These are phyloP conservation scores for Colletotrichum navitas DNA, from an alignment of 2,329 filamentous ascomycete genomes.

Conservation along the genomic window DNA sequence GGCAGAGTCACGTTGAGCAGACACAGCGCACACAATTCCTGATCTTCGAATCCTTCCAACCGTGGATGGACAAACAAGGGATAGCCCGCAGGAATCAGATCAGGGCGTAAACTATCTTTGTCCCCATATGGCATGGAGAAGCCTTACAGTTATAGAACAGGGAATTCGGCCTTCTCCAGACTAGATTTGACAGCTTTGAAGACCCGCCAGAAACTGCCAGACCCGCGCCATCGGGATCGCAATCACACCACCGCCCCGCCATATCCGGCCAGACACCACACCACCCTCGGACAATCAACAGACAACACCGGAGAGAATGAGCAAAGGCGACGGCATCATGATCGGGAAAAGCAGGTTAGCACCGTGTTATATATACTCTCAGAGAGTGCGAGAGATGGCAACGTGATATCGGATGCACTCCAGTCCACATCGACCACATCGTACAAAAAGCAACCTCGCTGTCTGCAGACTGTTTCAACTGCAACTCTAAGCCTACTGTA, in stretches of 20 bases:
- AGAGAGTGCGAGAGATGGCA: constrained; percentile 1
- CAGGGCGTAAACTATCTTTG: constrained; percentile 6
- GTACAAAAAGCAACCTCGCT: constrained; percentile 22
- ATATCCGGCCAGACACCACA: constrained; percentile 32
- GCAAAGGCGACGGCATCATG: constrained; percentile 14
- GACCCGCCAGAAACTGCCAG: constrained; percentile 1
- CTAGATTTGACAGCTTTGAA: constrained; percentile 10
- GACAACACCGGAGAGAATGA: constrained; percentile 20
- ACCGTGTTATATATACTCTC: constrained; percentile 29
- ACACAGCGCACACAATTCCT: constrained; percentile 12
- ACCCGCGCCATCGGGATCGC: constrained; percentile 32
- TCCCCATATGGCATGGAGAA: constrained; percentile 14
- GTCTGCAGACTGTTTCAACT: constrained; percentile 14
- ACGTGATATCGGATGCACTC: constrained; percentile 25
- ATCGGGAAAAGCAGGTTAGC: constrained; percentile 30
- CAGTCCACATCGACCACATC: constrained; percentile 36
- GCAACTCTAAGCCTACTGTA: constrained; percentile 5
- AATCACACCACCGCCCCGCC: constrained; percentile 40
- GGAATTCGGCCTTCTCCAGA: constrained; percentile 6
- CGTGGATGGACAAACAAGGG: constrained; percentile 14
- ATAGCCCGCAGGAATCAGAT: neutral
- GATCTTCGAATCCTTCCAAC: constrained; percentile 20
- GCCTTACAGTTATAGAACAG: constrained; percentile 26
- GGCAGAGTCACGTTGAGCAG: constrained; percentile 23
- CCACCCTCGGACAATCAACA: constrained; percentile 38